phyloP scores from a whole-genome alignment of 177 flowering plant species.

The Vitis hybrid region DNA sequence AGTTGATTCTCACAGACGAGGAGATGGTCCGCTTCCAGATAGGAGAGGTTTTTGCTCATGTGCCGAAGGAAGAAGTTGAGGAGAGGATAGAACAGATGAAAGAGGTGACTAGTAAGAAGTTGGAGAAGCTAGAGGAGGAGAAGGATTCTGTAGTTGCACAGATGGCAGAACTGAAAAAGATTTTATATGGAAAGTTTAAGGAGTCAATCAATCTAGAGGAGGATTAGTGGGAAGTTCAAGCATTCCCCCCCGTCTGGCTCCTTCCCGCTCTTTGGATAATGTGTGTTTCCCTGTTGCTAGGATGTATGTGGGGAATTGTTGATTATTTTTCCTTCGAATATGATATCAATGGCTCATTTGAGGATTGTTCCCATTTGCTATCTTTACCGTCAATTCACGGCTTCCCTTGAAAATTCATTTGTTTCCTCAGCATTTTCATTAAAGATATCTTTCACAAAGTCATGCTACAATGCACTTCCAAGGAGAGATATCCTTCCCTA shows the following conservation, averaged over 20 bases:
- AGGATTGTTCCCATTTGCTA: too few species aligned
- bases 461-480: too few species aligned
- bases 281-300: not conserved
- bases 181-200: constrained; percentile 85
- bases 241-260: too few species aligned
- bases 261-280: too few species aligned
- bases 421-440: too few species aligned
- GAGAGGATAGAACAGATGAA: constrained; percentile 74
- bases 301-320: not conserved
- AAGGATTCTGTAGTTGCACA: constrained; percentile 65
- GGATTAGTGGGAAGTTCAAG: constrained; percentile 37
- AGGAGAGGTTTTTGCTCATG: constrained; percentile 92
- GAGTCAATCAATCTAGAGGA: constrained; percentile 97
- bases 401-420: too few species aligned
- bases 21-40: constrained; percentile 84
- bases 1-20: constrained; percentile 91
- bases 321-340: not conserved
- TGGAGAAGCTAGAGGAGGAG: constrained; percentile 86
- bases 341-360: too few species aligned
- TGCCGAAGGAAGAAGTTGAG: constrained; percentile 89
- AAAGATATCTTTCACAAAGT: too few species aligned
- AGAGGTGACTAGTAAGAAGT: constrained; percentile 57
- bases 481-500: too few species aligned
- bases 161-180: constrained; percentile 88
- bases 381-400: too few species aligned